Evolutionary conservation across 2,329 filamentous ascomycete species (phyloP).

Genomic region (Alternaria dauci): DNA sequence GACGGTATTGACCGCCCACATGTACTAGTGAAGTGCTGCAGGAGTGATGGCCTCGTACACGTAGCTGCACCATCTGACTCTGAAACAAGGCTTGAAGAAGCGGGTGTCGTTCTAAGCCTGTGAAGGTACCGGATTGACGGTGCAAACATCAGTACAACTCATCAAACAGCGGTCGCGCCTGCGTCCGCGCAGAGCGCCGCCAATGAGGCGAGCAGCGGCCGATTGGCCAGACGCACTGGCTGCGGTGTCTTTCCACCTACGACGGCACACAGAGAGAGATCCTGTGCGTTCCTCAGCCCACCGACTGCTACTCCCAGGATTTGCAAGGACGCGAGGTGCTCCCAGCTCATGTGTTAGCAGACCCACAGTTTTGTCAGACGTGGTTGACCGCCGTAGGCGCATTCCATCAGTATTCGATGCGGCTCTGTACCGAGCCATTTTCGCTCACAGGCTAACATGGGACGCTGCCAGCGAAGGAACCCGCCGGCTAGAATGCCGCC

Average conservation of each 20-base stretch:
- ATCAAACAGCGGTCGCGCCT: slow-evolving; percentile 8
- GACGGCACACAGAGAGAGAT: slow-evolving; percentile 8
- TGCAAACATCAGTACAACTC: slow-evolving; percentile 18
- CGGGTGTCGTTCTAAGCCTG: slow-evolving; percentile 5
- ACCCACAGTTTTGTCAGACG: slow-evolving; percentile 17
- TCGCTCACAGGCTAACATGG: slow-evolving; percentile 8
- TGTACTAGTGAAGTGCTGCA: slow-evolving; percentile 14
- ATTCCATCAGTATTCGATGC: slow-evolving; percentile 9
- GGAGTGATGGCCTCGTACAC: slow-evolving; percentile 18
- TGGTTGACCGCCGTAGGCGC: slow-evolving; percentile 18
- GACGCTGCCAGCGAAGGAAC: slow-evolving; percentile 15
- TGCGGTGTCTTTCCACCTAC: slow-evolving; percentile 13
- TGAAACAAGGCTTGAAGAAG: slow-evolving; percentile 11
- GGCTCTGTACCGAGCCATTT: slow-evolving; percentile 10
- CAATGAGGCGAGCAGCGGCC: slow-evolving; percentile 16
- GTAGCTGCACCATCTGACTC: slow-evolving; percentile 13
- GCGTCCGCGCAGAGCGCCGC: slow-evolving; percentile 12
- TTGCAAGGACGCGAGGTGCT: slow-evolving; percentile 11
- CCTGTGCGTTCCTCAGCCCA: slow-evolving; percentile 11
- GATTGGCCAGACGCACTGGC: slow-evolving; percentile 10
- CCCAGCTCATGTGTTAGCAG: slow-evolving; percentile 17
- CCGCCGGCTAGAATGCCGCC: slow-evolving; percentile 7
- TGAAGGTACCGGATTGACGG: slow-evolving; percentile 12
- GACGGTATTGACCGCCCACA: slow-evolving; percentile 4
- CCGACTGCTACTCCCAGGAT: not conserved